phyloP scores from a whole-genome alignment of 768 basidiomycete genomes.

The Sutorius australiensis region DNA sequence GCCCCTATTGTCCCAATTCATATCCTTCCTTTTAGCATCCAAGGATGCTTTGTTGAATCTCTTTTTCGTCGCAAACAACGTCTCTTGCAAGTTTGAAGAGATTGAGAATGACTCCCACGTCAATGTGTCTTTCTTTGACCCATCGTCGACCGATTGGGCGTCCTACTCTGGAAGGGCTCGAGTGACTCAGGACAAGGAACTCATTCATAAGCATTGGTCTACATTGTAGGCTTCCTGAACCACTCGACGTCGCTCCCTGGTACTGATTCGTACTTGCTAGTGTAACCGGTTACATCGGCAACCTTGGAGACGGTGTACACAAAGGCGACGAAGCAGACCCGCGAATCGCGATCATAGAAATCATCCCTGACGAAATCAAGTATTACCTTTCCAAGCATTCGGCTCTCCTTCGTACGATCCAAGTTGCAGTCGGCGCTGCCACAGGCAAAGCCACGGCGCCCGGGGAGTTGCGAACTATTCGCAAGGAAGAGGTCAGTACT shows the following conservation, averaged over 20 bases:
- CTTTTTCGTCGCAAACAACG: constrained; percentile 71
- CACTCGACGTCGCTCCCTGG: not conserved
- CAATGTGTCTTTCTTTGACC: constrained; percentile 77
- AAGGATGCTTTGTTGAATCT: constrained; percentile 50
- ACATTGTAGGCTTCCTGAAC: constrained; percentile 35
- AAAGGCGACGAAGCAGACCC: constrained; percentile 79
- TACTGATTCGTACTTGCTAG: constrained; percentile 32
- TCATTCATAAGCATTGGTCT: constrained; percentile 68
- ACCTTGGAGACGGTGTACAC: constrained; percentile 81
- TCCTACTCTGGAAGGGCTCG: constrained; percentile 73
- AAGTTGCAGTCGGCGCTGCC: constrained; percentile 55
- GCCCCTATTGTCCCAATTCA: not conserved
- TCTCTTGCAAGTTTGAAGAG: constrained; percentile 70
- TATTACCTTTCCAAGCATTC: constrained; percentile 74
- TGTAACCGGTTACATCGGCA: constrained; percentile 76
- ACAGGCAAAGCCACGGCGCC: constrained; percentile 63
- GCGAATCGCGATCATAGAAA: constrained; percentile 72
- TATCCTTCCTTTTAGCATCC: constrained; percentile 32
- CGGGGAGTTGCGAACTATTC: constrained; percentile 77
- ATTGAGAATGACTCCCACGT: constrained; percentile 72
- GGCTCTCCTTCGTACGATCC: constrained; percentile 51
- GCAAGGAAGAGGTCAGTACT: constrained; percentile 59
- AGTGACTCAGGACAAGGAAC: constrained; percentile 55
- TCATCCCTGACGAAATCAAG: constrained; percentile 75
- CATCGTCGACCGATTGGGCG: constrained; percentile 71